Evolutionary conservation across 768 basidiomycete genomes (phyloP), one percentile per base, ranked within the genome.

Genomic region (Agrocybe chaxingu): DNA sequence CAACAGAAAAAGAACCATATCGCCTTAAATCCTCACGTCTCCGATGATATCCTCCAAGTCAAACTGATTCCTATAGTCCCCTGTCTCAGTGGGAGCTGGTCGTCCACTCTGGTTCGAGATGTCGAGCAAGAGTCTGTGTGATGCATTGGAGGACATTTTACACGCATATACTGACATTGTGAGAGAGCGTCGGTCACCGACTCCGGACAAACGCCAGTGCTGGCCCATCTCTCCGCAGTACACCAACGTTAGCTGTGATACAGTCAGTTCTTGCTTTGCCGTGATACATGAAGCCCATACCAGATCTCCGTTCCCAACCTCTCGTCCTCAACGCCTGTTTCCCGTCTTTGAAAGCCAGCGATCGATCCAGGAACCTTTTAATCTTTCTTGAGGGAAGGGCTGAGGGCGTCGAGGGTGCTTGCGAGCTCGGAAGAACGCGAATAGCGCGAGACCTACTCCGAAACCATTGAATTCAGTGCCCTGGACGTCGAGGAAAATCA

Each of bases 231-330:
- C 32, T 71, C 42, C 67, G 77, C 67, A 85, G 71, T 16, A 78
- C 71, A 24, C 84, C 84, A 3, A 85, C 60, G 39, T 83, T 82
- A 8, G 72, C 83, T 85, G 43, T 13, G 24, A 46, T 36, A 46
- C 19, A 19, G 32, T 36, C 34, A 54, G 35, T 50, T 29, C 32
- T 13, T 9, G 10, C 32, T 13, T 9, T 44, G 10, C 57, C 18
- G 32, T 5, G 24, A 42, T 44, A n/a, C 9, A 35, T 18, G 10
- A 6, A 24, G 10, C 19, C 60, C 73, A 38, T 55, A 85, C 85
- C 83, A 44, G 82, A 71, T 61, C 73, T 70, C 42, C 85, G 70
- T 55, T 82, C 76, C 84, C 85, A 87, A 24, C 75, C 74, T 43
- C 70, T 71, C 48, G 68, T 71, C 37, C 68, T 45, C 24, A 24